phyloP scores from a whole-genome alignment of 2,329 filamentous ascomycete species.

The Byssothecium circinans region DNA sequence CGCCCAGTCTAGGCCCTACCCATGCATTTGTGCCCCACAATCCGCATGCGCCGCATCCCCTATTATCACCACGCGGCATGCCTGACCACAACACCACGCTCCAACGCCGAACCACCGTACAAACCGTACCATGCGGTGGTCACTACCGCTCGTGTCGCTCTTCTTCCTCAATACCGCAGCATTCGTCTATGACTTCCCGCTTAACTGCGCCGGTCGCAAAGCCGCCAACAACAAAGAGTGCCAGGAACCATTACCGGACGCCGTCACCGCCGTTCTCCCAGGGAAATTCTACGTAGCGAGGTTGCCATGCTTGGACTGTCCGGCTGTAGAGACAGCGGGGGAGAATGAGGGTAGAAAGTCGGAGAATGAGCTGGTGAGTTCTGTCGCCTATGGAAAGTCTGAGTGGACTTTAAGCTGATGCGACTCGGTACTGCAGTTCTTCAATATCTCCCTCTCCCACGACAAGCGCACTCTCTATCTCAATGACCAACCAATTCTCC shows the following conservation, averaged over 20 bases:
- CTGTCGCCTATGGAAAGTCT: not conserved
- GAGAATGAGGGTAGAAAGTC: slow-evolving; percentile 12
- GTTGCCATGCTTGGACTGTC: slow-evolving; percentile 34
- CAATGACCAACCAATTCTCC: slow-evolving; percentile 30
- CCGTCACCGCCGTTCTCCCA: slow-evolving; percentile 25
- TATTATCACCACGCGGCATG: not conserved
- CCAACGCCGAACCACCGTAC: slow-evolving; percentile 8
- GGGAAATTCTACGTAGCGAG: slow-evolving; percentile 34
- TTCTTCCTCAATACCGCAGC: slow-evolving; percentile 6
- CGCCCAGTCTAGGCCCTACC: no score
- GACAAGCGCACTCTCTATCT: slow-evolving; percentile 31
- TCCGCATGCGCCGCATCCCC: not conserved
- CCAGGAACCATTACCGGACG: slow-evolving; percentile 20
- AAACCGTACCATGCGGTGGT: slow-evolving; percentile 14
- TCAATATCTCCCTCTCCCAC: slow-evolving; percentile 34
- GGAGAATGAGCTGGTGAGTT: slow-evolving; percentile 32
- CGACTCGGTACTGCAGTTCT: slow-evolving; percentile 20
- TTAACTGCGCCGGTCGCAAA: slow-evolving; percentile 18
- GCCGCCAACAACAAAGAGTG: slow-evolving; percentile 18
- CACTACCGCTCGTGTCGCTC: slow-evolving; percentile 15
- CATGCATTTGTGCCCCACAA: not conserved
- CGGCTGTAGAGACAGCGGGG: slow-evolving; percentile 1
- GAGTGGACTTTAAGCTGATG: not conserved
- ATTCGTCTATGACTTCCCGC: slow-evolving; percentile 14
- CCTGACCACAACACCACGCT: not conserved